Evolutionary conservation across 2,329 filamentous ascomycete genomes (phyloP).

Genomic region (Phaeophleospora eucalypticola): DNA sequence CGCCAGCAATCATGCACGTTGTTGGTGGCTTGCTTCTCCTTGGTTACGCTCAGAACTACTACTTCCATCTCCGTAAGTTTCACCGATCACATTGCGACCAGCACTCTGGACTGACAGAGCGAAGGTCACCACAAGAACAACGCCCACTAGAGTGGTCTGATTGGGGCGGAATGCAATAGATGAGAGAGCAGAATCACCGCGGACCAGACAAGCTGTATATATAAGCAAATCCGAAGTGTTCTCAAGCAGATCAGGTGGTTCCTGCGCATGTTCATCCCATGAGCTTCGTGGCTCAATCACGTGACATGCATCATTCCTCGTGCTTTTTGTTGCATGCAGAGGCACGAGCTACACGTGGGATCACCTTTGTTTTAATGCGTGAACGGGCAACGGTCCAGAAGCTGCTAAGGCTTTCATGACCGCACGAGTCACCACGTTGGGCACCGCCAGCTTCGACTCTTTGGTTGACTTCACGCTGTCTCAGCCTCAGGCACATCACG

Average conservation of each 20-base stretch:
- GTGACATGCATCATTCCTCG: conserved; percentile 2
- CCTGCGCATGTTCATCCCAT: conserved; percentile 5
- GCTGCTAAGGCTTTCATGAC: no score
- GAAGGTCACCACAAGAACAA: conserved; percentile 99
- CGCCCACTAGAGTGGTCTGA: conserved; percentile 65
- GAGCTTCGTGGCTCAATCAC: conserved; percentile 1
- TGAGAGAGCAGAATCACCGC: conserved; percentile 7
- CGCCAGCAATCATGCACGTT: conserved; percentile 78
- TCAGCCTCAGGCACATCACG: no score
- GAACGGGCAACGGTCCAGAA: no score
- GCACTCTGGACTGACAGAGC: conserved; percentile 23
- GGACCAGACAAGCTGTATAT: conserved; percentile 19
- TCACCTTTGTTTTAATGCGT: no score
- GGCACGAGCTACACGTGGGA: no score
- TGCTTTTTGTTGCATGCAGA: no score
- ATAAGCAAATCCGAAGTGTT: conserved; percentile 14
- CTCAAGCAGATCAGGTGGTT: conserved; percentile 8
- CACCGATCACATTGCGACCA: conserved; percentile 2
- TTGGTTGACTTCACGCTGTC: no score
- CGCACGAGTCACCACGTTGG: no score
- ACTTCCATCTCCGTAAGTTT: conserved; percentile 96
- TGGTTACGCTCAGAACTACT: conserved; percentile 98
- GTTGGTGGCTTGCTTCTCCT: conserved; percentile 73
- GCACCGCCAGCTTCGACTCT: no score
- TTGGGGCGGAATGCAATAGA: conserved; percentile 5